A percentile compares a stretch with the other conserved stretches of the same genome.
Conservation (phyloP, 495 filamentous ascomycete species). For the Parathielavia hyrcaniae region DNA sequence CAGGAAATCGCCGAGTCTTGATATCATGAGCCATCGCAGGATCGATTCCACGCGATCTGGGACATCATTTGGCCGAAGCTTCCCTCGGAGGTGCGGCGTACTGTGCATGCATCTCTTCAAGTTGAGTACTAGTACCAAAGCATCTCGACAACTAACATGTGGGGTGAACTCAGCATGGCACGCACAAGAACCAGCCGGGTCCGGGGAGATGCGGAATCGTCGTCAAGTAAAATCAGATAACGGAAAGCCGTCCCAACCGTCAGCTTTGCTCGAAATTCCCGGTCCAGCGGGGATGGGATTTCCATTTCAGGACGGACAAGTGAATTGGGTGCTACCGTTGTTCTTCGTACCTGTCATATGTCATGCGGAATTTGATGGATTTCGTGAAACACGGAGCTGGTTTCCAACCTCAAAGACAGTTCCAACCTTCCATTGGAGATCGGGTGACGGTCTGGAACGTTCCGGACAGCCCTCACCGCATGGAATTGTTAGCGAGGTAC, state of each 20-base stretch:
- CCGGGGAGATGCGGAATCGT: background rate
- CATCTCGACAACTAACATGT: no score
- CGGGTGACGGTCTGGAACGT: constrained; percentile 15
- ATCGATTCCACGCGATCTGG: no score
- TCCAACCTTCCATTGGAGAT: constrained; percentile 12
- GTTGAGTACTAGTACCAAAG: no score
- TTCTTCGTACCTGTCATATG: no score
- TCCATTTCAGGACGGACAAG: constrained; percentile 19
- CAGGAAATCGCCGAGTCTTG: no score
- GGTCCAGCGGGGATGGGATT: constrained; percentile 21
- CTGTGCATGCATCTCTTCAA: no score
- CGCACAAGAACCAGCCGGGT: background rate
- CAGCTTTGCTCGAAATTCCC: constrained; percentile 9
- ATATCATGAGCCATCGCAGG: no score
- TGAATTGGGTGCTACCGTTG: constrained; percentile 4
- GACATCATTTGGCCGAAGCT: no score
- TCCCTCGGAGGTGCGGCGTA: no score
- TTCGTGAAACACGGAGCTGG: background rate
- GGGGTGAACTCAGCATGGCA: background rate
- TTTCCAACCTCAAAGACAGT: no score
- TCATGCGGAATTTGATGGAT: constrained; percentile 1
- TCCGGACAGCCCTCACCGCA: background rate
- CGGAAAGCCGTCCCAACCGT: background rate
- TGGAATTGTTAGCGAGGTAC: no score
- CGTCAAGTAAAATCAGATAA: background rate